Percentiles rank a stretch among this genome's conserved stretches.
Conservation (phyloP, 2,329 filamentous ascomycete species). For the Colletotrichum gloeosporioides region DNA sequence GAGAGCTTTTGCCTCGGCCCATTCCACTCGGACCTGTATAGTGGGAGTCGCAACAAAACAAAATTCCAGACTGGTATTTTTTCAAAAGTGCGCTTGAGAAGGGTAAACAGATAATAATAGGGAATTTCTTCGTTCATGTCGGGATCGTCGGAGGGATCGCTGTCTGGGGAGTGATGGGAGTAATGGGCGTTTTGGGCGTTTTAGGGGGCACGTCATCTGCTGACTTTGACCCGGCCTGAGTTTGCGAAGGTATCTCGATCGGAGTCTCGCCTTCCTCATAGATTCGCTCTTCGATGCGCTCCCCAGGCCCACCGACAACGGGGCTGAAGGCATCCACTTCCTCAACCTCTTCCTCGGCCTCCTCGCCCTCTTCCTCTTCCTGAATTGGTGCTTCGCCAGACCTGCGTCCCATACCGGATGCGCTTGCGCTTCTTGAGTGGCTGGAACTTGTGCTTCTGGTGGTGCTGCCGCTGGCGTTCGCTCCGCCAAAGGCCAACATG, state of each 20-base stretch:
- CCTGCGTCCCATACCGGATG: constrained; percentile 65
- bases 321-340: constrained; percentile 66
- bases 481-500: constrained; percentile 60
- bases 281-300: constrained; percentile 52
- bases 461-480: constrained; percentile 38
- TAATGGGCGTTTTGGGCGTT: background rate
- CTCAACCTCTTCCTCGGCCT: constrained; percentile 56
- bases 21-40: background rate
- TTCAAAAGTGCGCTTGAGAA: background rate
- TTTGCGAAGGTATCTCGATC: background rate
- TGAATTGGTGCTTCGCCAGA: constrained; percentile 79
- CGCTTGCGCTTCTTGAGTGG: constrained; percentile 65
- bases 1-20: constrained; percentile 11
- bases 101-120: background rate
- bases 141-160: background rate
- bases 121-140: background rate
- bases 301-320: constrained; percentile 48
- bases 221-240: background rate
- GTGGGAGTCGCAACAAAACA: background rate
- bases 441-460: constrained; percentile 42
- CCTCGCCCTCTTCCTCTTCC: constrained; percentile 62
- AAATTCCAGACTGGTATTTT: background rate
- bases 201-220: background rate
- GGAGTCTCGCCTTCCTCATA: constrained; percentile 26
- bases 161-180: constrained; percentile 8